phyloP scores from a whole-genome alignment of 1,284 basidiomycete genomes.

The Phylloporus gajari region DNA sequence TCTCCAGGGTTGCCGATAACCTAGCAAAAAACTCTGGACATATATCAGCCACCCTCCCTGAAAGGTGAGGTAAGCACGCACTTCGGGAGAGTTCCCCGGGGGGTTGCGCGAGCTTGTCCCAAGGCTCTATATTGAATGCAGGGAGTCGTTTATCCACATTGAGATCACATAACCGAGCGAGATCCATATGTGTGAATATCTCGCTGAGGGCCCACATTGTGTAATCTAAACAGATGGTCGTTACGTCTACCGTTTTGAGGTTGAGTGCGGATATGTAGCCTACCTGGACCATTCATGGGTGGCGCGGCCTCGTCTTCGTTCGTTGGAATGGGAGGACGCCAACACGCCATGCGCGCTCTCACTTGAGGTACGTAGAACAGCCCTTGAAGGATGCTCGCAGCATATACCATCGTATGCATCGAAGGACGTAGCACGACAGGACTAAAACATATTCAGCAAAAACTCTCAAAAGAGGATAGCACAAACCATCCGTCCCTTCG shows the following conservation, averaged over 20 bases:
- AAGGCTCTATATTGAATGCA: slow-evolving; percentile 49
- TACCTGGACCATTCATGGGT: slow-evolving; percentile 50
- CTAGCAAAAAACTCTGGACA: slow-evolving; percentile 51
- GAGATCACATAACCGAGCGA: slow-evolving; percentile 54
- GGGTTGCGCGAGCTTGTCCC: slow-evolving; percentile 44
- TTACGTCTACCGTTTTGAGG: not conserved
- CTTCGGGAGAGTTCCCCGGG: slow-evolving; percentile 55
- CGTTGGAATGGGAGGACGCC: slow-evolving; percentile 51
- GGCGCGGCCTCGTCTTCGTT: slow-evolving; percentile 33
- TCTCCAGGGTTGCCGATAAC: slow-evolving; percentile 50
- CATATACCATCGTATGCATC: slow-evolving; percentile 61
- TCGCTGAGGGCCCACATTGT: slow-evolving; percentile 67
- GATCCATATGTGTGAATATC: slow-evolving; percentile 72
- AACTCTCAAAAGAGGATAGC: not conserved
- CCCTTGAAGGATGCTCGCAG: slow-evolving; percentile 70
- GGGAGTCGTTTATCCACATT: slow-evolving; percentile 51
- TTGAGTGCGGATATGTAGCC: slow-evolving; percentile 5
- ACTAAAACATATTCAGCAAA: slow-evolving; percentile 46
- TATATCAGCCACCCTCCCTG: slow-evolving; percentile 8
- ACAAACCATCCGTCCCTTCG: slow-evolving; percentile 70
- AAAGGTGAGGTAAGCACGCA: slow-evolving; percentile 28
- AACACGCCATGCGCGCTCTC: slow-evolving; percentile 58
- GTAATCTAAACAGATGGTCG: slow-evolving; percentile 43
- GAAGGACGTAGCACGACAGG: slow-evolving; percentile 73
- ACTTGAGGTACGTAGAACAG: slow-evolving; percentile 77